phyloP scores from a whole-genome alignment of 1,284 basidiomycete genomes.

The Coniophora puteana region DNA sequence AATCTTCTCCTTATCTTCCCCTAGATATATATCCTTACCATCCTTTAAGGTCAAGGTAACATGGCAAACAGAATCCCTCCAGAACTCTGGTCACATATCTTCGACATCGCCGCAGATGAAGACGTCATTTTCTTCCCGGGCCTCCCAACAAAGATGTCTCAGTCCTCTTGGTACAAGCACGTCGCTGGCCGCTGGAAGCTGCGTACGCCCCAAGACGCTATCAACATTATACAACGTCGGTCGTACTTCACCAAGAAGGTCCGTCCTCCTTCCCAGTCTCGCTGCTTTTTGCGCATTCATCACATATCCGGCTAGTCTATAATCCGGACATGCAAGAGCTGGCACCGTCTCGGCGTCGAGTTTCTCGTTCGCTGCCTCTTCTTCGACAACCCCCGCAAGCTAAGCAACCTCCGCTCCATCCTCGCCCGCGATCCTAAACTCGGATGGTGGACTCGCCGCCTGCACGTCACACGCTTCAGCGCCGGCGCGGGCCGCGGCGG shows the following conservation, averaged over 20 bases:
- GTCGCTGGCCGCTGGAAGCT: conserved; percentile 49
- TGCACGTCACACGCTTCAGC: conserved; percentile 57
- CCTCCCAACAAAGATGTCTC: conserved; percentile 54
- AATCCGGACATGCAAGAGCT: conserved; percentile 53
- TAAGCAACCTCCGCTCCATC: conserved; percentile 41
- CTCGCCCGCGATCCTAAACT: conserved; percentile 47
- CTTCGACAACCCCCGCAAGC: conserved; percentile 50
- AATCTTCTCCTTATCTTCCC: no score
- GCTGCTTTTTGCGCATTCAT: not conserved
- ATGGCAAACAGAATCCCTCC: conserved; percentile 46
- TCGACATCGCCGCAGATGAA: conserved; percentile 64
- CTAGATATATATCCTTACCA: no score
- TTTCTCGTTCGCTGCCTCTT: conserved; percentile 63
- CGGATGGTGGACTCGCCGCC: conserved; percentile 62
- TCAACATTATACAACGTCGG: conserved; percentile 50
- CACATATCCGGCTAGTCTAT: conserved; percentile 54
- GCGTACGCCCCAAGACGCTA: conserved; percentile 51
- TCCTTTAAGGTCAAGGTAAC: no score
- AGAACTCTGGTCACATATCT: conserved; percentile 66
- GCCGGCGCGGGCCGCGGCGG: conserved; percentile 22
- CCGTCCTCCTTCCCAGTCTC: no score
- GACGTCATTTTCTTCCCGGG: conserved; percentile 55
- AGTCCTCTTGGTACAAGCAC: conserved; percentile 55
- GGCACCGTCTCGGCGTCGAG: conserved; percentile 53
- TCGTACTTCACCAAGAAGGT: conserved; percentile 68